Conservation (phyloP, 805 yeast species). For the Scheffersomyces ergatensis region DNA sequence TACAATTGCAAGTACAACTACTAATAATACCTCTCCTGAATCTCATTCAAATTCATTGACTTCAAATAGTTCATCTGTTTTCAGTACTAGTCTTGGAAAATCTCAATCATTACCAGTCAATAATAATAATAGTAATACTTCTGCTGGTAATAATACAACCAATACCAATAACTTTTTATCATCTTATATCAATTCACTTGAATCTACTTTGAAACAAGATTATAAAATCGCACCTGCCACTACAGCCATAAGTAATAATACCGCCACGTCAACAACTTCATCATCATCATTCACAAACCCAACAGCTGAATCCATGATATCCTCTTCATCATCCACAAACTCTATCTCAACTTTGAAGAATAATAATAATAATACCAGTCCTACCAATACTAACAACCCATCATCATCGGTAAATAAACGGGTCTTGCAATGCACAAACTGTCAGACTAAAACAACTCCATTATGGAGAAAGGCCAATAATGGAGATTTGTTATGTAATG, state of each 20-base stretch:
- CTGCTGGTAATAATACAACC: slow-evolving; percentile 2
- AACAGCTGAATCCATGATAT: neutral
- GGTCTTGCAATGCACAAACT: slow-evolving; percentile 37
- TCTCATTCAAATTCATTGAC: slow-evolving; percentile 8
- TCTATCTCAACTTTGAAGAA: neutral
- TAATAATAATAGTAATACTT: neutral
- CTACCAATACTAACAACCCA: neutral
- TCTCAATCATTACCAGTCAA: neutral
- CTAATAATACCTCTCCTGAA: slow-evolving; percentile 6
- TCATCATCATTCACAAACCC: neutral
- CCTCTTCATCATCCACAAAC: neutral
- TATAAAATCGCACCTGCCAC: slow-evolving; percentile 8
- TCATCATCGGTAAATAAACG: slow-evolving; percentile 17
- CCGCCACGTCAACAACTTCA: neutral
- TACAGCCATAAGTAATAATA: neutral
- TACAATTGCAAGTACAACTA: neutral
- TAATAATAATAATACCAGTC: neutral
- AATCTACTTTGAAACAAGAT: slow-evolving; percentile 31
- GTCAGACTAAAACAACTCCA: slow-evolving; percentile 44
- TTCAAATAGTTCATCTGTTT: slow-evolving; percentile 9
- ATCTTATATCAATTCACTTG: slow-evolving; percentile 38
- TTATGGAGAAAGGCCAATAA: slow-evolving; percentile 42
- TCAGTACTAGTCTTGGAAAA: slow-evolving; percentile 5
- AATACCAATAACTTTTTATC: slow-evolving; percentile 26
- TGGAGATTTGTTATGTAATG: slow-evolving; percentile 44